Evolutionary conservation across 352 stramenopile genomes (phyloP).

Genomic region (Phytophthora pisi): DNA sequence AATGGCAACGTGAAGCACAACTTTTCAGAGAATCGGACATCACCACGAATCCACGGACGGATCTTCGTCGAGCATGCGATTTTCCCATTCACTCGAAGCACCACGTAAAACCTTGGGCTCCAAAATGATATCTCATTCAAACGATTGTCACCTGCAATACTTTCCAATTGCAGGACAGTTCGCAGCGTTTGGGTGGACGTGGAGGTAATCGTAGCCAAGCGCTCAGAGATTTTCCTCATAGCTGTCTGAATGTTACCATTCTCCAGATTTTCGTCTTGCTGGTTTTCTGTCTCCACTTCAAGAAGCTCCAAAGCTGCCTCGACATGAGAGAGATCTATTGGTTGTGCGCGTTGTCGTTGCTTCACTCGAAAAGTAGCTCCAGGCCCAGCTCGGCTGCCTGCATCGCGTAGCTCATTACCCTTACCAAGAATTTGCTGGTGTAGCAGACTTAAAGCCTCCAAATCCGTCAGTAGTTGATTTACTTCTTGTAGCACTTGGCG

Average conservation of each 20-base stretch:
- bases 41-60: conserved; percentile 33
- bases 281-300: conserved; percentile 11
- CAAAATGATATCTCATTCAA: conserved; percentile 18
- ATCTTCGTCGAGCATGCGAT: conserved; percentile 41
- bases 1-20: conserved; percentile 52
- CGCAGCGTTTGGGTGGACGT: conserved; percentile 15
- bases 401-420: conserved; percentile 56
- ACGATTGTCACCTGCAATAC: not conserved
- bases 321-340: conserved; percentile 42
- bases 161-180: conserved; percentile 29
- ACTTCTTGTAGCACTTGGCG: conserved; percentile 36
- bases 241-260: not conserved
- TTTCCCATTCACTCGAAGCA: conserved; percentile 49
- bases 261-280: conserved; percentile 9
- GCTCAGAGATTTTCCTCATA: conserved; percentile 28
- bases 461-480: conserved; percentile 42
- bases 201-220: conserved; percentile 13
- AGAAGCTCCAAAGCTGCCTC: conserved; percentile 53
- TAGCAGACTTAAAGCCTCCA: conserved; percentile 55
- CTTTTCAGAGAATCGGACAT: conserved; percentile 53
- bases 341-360: conserved; percentile 29
- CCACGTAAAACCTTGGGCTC: conserved; percentile 43
- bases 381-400: conserved; percentile 14
- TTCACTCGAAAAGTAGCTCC: conserved; percentile 14
- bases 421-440: conserved; percentile 63